Conservation (phyloP, 768 basidiomycete genomes). For the Harrya chromipes region DNA sequence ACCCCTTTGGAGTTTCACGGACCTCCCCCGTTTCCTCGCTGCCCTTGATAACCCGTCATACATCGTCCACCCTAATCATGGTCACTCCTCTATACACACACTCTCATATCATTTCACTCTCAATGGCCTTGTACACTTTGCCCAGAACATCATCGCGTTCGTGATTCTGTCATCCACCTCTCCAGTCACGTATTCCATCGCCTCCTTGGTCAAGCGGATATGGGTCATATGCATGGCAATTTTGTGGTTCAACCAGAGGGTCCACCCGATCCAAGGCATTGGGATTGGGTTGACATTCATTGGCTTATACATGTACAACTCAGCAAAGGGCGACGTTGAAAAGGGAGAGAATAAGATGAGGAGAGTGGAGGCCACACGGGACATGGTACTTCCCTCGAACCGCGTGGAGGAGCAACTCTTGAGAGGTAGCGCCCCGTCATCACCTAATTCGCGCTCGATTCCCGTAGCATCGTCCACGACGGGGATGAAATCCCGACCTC, state of each 20-base stretch:
- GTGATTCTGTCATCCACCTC: slow-evolving; percentile 93
- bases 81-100: slow-evolving; percentile 52
- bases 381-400: slow-evolving; percentile 66
- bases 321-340: slow-evolving; percentile 88
- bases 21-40: slow-evolving; percentile 67
- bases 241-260: slow-evolving; percentile 89
- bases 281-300: slow-evolving; percentile 90
- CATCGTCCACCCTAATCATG: slow-evolving; percentile 44
- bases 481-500: slow-evolving; percentile 23
- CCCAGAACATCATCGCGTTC: slow-evolving; percentile 97
- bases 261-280: slow-evolving; percentile 79
- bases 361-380: slow-evolving; percentile 67
- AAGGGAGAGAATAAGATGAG: slow-evolving; percentile 88
- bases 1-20: slow-evolving; percentile 90
- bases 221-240: slow-evolving; percentile 98
- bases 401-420: slow-evolving; percentile 56
- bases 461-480: slow-evolving; percentile 20
- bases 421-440: slow-evolving; percentile 36
- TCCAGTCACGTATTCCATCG: slow-evolving; percentile 98
- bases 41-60: slow-evolving; percentile 38
- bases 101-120: slow-evolving; percentile 82
- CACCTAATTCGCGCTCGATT: slow-evolving; percentile 6
- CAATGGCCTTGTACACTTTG: slow-evolving; percentile 95
- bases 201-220: slow-evolving; percentile 95
- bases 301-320: slow-evolving; percentile 96